These are phyloP conservation scores for Phaeosphaeriaceae sp. DNA, from an alignment of 2,329 filamentous ascomycete species.

Conservation along the genomic window DNA sequence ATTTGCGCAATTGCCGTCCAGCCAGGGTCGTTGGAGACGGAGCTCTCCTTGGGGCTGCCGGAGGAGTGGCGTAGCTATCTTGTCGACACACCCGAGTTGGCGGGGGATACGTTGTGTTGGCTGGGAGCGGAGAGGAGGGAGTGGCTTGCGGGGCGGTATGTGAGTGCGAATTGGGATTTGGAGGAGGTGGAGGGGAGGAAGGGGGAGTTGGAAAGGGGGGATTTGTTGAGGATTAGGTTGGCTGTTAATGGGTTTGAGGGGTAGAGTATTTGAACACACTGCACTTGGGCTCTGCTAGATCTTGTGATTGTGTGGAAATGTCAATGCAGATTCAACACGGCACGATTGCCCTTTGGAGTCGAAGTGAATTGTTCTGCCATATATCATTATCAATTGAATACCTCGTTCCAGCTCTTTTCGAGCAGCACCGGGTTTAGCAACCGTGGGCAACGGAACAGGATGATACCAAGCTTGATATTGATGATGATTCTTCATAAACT, in stretches of 20 bases:
- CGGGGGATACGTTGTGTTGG: constrained; percentile 37
- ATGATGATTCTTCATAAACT: no score
- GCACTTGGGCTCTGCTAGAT: no score
- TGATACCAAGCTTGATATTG: no score
- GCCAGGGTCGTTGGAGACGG: constrained; percentile 31
- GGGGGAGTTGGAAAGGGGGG: constrained; percentile 20
- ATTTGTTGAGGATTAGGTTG: constrained; percentile 26
- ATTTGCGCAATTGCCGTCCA: constrained; percentile 31
- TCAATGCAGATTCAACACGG: no score
- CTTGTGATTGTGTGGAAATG: no score
- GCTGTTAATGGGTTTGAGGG: constrained; percentile 12
- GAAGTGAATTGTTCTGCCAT: no score
- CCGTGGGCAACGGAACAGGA: no score
- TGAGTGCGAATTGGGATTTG: constrained; percentile 37
- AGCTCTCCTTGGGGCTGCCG: constrained; percentile 15
- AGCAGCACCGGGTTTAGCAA: no score
- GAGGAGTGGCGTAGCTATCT: constrained; percentile 9
- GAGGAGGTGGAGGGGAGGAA: constrained; percentile 32
- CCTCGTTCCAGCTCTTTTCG: no score
- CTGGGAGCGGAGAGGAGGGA: constrained; percentile 29
- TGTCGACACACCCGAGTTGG: constrained; percentile 34
- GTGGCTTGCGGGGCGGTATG: constrained; percentile 37
- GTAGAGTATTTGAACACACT: no score
- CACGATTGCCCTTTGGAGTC: no score
- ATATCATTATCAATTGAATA: no score